Conservation (phyloP, 495 filamentous ascomycete genomes). For the Daldinia childiae region DNA sequence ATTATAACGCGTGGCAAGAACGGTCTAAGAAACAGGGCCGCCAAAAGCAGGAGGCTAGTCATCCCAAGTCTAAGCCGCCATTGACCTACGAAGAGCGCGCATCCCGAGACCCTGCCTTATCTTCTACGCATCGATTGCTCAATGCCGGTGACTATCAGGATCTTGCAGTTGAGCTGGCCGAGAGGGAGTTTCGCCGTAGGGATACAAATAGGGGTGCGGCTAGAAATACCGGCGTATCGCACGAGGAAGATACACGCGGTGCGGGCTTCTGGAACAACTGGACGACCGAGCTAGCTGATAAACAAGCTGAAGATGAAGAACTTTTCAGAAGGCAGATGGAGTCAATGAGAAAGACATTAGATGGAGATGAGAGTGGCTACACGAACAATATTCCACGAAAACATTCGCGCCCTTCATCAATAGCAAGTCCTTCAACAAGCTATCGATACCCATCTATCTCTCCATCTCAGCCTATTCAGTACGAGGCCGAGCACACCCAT, state of each 20-base stretch:
- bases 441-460: constrained; percentile 63
- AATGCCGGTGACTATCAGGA: constrained; percentile 76
- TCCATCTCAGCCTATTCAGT: constrained; percentile 55
- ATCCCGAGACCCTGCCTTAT: constrained; percentile 59
- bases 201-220: constrained; percentile 66
- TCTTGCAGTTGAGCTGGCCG: constrained; percentile 79
- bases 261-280: constrained; percentile 73
- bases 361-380: constrained; percentile 37
- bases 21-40: constrained; percentile 25
- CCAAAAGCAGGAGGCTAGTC: constrained; percentile 21
- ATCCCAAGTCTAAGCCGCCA: constrained; percentile 2
- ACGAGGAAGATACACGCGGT: constrained; percentile 66
- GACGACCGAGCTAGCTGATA: constrained; percentile 46
- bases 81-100: constrained; percentile 50
- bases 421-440: constrained; percentile 9
- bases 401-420: neutral
- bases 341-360: constrained; percentile 53
- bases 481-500: constrained; percentile 44
- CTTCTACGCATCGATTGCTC: constrained; percentile 57
- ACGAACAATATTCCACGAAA: neutral
- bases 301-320: constrained; percentile 53
- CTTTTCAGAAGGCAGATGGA: constrained; percentile 62
- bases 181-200: constrained; percentile 75
- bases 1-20: constrained; percentile 48
- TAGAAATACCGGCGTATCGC: constrained; percentile 62